phyloP scores from a whole-genome alignment of 768 basidiomycete genomes.

The Boletus reticulatus region DNA sequence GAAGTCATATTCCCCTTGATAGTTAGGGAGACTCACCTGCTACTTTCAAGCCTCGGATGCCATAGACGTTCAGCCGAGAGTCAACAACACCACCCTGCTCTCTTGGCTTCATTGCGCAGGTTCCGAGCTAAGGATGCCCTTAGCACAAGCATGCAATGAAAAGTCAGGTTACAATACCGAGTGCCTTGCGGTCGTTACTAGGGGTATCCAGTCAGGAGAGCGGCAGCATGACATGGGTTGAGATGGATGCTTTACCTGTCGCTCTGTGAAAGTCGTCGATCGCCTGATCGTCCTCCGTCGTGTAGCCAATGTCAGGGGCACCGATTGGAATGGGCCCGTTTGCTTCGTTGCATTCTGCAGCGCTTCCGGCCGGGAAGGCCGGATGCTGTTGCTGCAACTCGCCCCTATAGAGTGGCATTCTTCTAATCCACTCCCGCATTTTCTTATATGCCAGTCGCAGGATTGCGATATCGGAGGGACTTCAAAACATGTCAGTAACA shows the following conservation, averaged over 20 bases:
- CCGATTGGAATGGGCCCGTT: slow-evolving; percentile 22
- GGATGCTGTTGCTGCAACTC: slow-evolving; percentile 24
- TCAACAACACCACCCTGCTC: slow-evolving; percentile 62
- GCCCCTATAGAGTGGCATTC: slow-evolving; percentile 43
- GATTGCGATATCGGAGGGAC: slow-evolving; percentile 26
- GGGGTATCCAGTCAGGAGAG: neutral
- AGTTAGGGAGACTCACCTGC: slow-evolving; percentile 37
- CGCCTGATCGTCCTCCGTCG: slow-evolving; percentile 34
- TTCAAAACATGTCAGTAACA: neutral
- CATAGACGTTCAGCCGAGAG: slow-evolving; percentile 59
- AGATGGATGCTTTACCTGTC: slow-evolving; percentile 9
- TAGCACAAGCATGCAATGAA: neutral
- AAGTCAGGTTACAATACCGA: slow-evolving; percentile 20
- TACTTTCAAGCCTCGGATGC: slow-evolving; percentile 54
- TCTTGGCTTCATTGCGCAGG: slow-evolving; percentile 65
- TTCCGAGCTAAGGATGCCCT: slow-evolving; percentile 46
- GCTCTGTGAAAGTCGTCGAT: slow-evolving; percentile 29
- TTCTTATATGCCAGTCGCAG: slow-evolving; percentile 29
- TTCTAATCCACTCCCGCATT: slow-evolving; percentile 28
- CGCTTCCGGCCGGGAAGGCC: slow-evolving; percentile 19
- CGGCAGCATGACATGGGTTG: neutral
- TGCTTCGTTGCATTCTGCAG: slow-evolving; percentile 23
- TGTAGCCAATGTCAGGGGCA: slow-evolving; percentile 32
- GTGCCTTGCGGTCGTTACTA: slow-evolving; percentile 34
- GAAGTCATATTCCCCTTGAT: neutral